Evolutionary conservation across 768 basidiomycete species (phyloP).

Genomic region (Trametes villosa): DNA sequence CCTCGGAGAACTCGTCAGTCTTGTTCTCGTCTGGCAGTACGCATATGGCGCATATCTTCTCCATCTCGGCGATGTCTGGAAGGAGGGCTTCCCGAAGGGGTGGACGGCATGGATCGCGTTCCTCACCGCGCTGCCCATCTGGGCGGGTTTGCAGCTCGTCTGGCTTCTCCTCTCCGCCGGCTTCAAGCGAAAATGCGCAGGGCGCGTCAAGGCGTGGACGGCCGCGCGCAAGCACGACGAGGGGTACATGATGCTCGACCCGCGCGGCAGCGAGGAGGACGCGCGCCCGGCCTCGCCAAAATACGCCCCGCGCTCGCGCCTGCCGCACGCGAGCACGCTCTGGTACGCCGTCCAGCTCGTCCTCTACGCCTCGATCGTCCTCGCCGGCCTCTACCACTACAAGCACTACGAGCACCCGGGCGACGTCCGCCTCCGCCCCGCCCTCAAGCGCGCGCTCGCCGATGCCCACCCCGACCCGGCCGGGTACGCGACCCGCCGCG

Average conservation of each 20-base stretch:
- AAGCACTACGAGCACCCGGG: constrained; percentile 32
- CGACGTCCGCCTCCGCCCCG: constrained; percentile 33
- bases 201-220: background rate
- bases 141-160: constrained; percentile 4
- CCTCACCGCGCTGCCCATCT: constrained; percentile 8
- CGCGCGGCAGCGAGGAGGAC: constrained; percentile 11
- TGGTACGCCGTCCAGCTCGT: constrained; percentile 7
- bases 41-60: background rate
- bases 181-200: background rate
- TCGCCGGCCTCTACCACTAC: constrained; percentile 9
- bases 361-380: constrained; percentile 16
- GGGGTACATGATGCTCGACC: constrained; percentile 17
- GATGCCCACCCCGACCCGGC: constrained; percentile 20
- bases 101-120: constrained; percentile 17
- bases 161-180: background rate
- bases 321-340: background rate
- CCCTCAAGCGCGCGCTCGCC: constrained; percentile 26
- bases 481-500: constrained; percentile 28
- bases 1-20: constrained; percentile 6
- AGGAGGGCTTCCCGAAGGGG: constrained; percentile 5
- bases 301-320: background rate
- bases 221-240: background rate
- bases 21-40: background rate
- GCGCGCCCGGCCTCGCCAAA: background rate
- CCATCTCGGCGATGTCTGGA: constrained; percentile 14